phyloP scores from a whole-genome alignment of 2,329 filamentous ascomycete genomes.

The Trichoderma asperellum region DNA sequence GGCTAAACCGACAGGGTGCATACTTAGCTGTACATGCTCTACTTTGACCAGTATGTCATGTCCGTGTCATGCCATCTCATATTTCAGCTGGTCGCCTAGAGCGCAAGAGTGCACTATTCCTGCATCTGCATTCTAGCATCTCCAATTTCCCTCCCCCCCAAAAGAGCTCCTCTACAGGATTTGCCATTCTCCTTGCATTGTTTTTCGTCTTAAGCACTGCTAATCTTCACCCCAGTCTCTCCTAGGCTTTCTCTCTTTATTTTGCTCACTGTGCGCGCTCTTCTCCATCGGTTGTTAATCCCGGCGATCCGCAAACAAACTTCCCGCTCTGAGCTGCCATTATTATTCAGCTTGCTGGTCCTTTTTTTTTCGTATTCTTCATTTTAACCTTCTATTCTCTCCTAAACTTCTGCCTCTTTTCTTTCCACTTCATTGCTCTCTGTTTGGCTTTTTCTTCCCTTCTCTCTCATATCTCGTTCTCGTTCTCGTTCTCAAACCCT shows the following conservation, averaged over 20 bases:
- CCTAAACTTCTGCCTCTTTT: not conserved
- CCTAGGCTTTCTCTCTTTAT: not conserved
- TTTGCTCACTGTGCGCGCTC: not conserved
- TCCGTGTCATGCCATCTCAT: not conserved
- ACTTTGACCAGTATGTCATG: not conserved
- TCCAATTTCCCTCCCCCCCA: not conserved
- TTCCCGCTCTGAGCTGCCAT: not conserved
- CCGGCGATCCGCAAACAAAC: not conserved
- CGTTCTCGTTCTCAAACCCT: not conserved
- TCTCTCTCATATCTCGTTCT: not conserved
- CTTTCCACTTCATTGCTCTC: not conserved
- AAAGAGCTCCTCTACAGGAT: not conserved
- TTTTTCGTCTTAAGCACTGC: not conserved
- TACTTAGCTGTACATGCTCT: not conserved
- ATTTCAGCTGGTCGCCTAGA: not conserved
- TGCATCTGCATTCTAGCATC: not conserved
- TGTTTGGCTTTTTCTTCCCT: not conserved
- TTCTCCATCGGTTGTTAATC: not conserved
- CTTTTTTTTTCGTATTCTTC: not conserved
- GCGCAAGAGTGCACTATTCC: not conserved
- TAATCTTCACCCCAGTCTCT: not conserved
- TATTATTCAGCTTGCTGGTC: not conserved
- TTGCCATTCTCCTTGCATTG: not conserved
- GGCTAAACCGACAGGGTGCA: not conserved
- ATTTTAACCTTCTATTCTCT: not conserved